Evolutionary conservation across 805 yeast genomes (phyloP), one percentile per base, ranked within the genome.

Genomic region (Nakazawaea wyomingensis): DNA sequence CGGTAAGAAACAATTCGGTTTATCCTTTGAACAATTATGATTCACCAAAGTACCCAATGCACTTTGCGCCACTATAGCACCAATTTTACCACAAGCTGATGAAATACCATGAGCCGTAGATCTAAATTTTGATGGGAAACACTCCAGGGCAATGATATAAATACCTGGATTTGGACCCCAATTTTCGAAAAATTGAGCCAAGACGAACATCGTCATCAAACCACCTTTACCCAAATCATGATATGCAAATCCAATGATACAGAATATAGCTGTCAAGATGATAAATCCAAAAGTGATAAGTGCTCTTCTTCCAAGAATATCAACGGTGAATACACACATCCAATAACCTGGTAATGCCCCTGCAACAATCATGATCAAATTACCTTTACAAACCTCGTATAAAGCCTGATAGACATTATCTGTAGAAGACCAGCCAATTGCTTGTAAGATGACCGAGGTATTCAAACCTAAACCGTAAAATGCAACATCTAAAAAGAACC

Each of bases 401-500:
- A 71, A 63, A 43, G 59, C 57, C 42, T 59, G 50, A 62, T 71
- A 71, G 22, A 71, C 61, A 51, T 68, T 69, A 34, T 53, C 51
- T 28, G 74, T 69, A 36, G 79, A 71, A 43, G 90, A 84, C 62
- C 73, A 85, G 53, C 90, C 90, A 60, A 84, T 84, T 31, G 89
- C 75, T 59, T 79, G 71, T 62, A 84, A 74, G 53, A 84, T 84
- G 47, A 74, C 71, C 34, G 90, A 78, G 55, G 85, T 68, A 71
- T 84, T 84, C 60, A 84, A 72, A 59, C 81, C 78, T 58, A 84
- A 68, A 63, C 93, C 93, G 58, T 84, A 84, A 69, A 72, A 82
- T 22, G 91, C 91, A 63, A 84, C 80, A 68, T 84, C 91, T 64
- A 84, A 71, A 69, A 78, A 70, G 65, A 82, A 82, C 93, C 93